phyloP scores from a whole-genome alignment of 129 eudicot genomes.

The Centrapalus pauciflorus region DNA sequence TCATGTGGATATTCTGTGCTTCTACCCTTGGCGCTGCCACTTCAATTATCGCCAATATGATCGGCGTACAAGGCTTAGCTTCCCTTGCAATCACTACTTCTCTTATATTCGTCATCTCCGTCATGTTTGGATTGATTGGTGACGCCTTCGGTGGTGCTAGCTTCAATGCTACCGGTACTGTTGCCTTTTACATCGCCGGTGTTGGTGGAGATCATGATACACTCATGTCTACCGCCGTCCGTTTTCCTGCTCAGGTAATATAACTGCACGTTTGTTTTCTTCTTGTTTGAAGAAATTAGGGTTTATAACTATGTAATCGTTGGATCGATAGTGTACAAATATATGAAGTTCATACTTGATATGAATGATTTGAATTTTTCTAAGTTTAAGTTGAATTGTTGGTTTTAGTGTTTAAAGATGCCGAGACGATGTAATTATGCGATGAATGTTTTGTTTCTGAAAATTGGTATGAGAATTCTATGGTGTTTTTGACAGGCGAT shows the following conservation, averaged over 20 bases:
- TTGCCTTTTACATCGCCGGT: conserved; percentile 52
- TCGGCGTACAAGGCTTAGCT: conserved; percentile 30
- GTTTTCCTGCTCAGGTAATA: conserved; percentile 64
- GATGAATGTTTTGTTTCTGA: neutral
- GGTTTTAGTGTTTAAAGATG: neutral
- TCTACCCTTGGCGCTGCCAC: conserved; percentile 51
- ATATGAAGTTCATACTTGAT: neutral
- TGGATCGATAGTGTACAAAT: neutral
- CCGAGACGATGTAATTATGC: no score
- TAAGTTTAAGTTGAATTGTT: neutral
- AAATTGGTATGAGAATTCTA: conserved; percentile 6
- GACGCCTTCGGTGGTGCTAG: conserved; percentile 56
- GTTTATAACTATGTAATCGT: neutral
- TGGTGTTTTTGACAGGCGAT: conserved; percentile 45
- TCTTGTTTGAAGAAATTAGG: neutral
- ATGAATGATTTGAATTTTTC: neutral
- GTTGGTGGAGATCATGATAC: conserved; percentile 29
- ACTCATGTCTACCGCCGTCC: conserved; percentile 42
- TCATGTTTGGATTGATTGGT: conserved; percentile 30
- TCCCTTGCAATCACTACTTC: conserved; percentile 40
- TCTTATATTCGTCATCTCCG: conserved; percentile 32
- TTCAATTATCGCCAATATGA: conserved; percentile 26
- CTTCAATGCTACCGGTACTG: conserved; percentile 51
- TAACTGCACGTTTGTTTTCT: neutral
- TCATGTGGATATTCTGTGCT: conserved; percentile 64